phyloP scores from a whole-genome alignment of 208 protist genomes.

The Vickermania spadyakhi region DNA sequence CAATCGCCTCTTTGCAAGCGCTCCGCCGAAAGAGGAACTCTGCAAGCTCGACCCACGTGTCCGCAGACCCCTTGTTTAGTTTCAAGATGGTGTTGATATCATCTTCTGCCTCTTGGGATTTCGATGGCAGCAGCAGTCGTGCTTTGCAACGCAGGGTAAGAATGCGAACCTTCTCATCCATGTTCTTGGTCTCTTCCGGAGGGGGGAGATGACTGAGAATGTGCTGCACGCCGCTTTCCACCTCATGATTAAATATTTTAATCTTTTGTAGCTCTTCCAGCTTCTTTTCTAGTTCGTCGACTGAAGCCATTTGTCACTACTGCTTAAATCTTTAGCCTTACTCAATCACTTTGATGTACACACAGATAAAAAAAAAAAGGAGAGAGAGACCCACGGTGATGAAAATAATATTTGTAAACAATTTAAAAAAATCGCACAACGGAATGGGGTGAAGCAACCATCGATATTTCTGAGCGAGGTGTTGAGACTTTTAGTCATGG shows the following conservation, averaged over 20 bases:
- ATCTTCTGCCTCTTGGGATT: conserved; percentile 65
- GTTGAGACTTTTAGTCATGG: no score
- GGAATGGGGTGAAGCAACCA: no score
- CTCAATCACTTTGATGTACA: neutral
- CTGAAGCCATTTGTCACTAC: conserved; percentile 2
- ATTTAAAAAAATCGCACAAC: no score
- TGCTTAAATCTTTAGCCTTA: neutral
- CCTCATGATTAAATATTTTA: conserved; percentile 49
- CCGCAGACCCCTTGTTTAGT: conserved; percentile 27
- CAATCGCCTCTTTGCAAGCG: conserved; percentile 64
- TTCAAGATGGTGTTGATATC: conserved; percentile 70
- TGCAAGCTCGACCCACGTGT: conserved; percentile 67
- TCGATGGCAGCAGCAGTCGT: conserved; percentile 44
- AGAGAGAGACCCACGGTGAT: neutral
- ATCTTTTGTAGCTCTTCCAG: conserved; percentile 33
- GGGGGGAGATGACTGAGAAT: conserved; percentile 38
- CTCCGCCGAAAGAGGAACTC: conserved; percentile 70
- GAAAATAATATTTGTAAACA: no score
- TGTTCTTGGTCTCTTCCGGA: conserved; percentile 28
- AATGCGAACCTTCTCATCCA: conserved; percentile 44
- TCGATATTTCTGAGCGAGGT: no score
- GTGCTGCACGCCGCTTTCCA: conserved; percentile 31
- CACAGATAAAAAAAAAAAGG: neutral
- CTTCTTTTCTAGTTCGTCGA: conserved; percentile 45
- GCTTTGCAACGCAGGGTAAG: conserved; percentile 52